Evolutionary conservation across 352 stramenopile species (phyloP).

Genomic region (Pythium biforme): DNA sequence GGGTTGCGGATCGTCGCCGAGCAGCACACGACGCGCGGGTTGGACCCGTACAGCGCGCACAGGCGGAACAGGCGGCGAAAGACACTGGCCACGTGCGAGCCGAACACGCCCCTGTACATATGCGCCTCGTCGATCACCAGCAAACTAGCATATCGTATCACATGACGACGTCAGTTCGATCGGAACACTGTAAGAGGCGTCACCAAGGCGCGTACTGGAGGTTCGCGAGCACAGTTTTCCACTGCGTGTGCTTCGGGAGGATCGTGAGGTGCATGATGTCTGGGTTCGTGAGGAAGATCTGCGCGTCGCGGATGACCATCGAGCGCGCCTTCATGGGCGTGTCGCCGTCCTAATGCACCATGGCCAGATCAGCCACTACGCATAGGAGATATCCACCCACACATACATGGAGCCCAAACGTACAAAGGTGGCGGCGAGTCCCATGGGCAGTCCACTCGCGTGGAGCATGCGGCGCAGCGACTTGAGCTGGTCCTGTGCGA

Average conservation of each 20-base stretch:
- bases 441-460: conserved; percentile 41
- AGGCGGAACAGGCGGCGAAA: conserved; percentile 90
- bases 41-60: conserved; percentile 76
- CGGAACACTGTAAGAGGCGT: conserved; percentile 31
- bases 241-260: conserved; percentile 91
- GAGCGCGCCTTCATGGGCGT: conserved; percentile 89
- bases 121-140: conserved; percentile 90
- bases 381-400: too few species aligned
- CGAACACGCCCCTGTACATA: conserved; percentile 93
- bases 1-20: conserved; percentile 96
- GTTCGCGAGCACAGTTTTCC: conserved; percentile 85
- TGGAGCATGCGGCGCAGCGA: conserved; percentile 79
- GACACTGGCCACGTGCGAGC: conserved; percentile 82
- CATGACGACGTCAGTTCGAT: too few species aligned
- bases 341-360: conserved; percentile 88
- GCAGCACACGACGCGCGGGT: conserved; percentile 92
- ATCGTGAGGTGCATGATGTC: conserved; percentile 98
- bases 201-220: conserved; percentile 69
- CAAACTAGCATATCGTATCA: conserved; percentile 31
- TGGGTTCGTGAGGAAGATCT: conserved; percentile 98
- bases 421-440: conserved; percentile 72
- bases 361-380: background rate
- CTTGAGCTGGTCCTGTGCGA: conserved; percentile 97
- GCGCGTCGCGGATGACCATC: conserved; percentile 78
- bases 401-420: background rate